A percentile compares a stretch with the other conserved stretches of the same genome.
Evolutionary conservation across 164 flowering plant genomes (phyloP).

Genomic region (Liquidambar formosana): DNA sequence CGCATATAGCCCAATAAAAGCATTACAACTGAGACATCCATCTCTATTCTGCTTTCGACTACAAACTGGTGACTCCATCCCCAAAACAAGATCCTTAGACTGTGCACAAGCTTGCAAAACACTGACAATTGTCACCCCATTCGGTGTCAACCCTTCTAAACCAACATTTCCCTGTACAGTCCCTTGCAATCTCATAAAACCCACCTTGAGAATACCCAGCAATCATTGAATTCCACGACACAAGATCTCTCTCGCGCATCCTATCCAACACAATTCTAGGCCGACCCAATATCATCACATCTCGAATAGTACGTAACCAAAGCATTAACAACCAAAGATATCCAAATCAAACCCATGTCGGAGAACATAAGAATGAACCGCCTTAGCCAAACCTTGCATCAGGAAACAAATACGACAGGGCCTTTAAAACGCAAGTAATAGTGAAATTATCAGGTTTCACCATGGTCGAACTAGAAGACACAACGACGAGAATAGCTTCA

Average conservation of each 20-base stretch:
- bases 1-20: conserved; percentile 66
- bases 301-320: conserved; percentile 58
- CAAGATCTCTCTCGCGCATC: conserved; percentile 57
- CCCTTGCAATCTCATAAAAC: conserved; percentile 54
- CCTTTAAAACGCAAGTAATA: conserved; percentile 61
- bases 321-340: conserved; percentile 61
- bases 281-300: conserved; percentile 42
- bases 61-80: conserved; percentile 59
- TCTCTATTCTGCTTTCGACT: conserved; percentile 38
- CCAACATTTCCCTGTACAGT: conserved; percentile 54
- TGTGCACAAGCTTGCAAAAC: conserved; percentile 78
- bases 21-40: conserved; percentile 58
- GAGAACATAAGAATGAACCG: conserved; percentile 54
- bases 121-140: conserved; percentile 59
- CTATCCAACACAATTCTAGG: conserved; percentile 67
- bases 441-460: conserved; percentile 37
- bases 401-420: conserved; percentile 37
- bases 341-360: conserved; percentile 56
- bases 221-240: conserved; percentile 89
- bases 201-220: conserved; percentile 79
- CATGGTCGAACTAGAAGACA: neutral
- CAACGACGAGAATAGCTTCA: conserved; percentile 42
- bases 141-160: conserved; percentile 35
- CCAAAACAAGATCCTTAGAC: conserved; percentile 56
- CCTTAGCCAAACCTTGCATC: conserved; percentile 31